These are phyloP conservation scores for Salix viminalis DNA, from an alignment of 345 rosid species.

Conservation along the genomic window DNA sequence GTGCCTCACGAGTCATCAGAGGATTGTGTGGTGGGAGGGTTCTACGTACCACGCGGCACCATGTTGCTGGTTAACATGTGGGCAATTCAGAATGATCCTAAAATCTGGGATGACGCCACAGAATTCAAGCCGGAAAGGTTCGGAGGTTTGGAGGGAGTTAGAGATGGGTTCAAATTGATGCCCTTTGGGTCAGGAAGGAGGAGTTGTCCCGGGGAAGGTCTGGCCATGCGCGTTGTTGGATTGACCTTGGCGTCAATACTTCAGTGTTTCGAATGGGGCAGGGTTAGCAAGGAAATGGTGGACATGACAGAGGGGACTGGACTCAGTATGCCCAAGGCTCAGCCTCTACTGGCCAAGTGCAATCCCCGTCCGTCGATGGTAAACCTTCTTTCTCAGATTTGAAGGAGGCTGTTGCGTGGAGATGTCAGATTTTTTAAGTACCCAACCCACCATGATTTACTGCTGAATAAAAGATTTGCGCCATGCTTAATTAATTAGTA, in stretches of 20 bases:
- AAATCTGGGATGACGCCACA: slow-evolving; percentile 31
- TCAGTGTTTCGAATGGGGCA: slow-evolving; percentile 35
- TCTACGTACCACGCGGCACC: slow-evolving; percentile 30
- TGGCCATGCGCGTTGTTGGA: slow-evolving; percentile 28
- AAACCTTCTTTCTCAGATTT: slow-evolving; percentile 18
- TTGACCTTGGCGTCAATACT: slow-evolving; percentile 23
- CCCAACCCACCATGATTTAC: too few species aligned
- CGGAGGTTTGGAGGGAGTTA: slow-evolving; percentile 13
- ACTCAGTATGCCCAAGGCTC: slow-evolving; percentile 30
- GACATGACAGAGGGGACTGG: slow-evolving; percentile 34
- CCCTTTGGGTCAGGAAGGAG: slow-evolving; percentile 48
- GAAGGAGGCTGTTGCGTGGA: background rate
- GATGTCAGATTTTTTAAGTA: too few species aligned
- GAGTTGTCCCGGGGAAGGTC: slow-evolving; percentile 38
- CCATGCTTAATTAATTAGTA: background rate
- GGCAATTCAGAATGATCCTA: slow-evolving; percentile 39
- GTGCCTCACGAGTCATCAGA: slow-evolving; percentile 39
- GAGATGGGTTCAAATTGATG: slow-evolving; percentile 33
- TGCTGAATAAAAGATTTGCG: background rate
- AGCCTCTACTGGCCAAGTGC: slow-evolving; percentile 28
- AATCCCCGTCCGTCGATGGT: slow-evolving; percentile 22
- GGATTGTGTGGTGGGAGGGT: slow-evolving; percentile 36
- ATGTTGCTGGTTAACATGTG: slow-evolving; percentile 36
- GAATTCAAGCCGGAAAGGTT: slow-evolving; percentile 47
- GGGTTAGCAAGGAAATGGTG: background rate